Percentiles rank a stretch among this genome's conserved stretches.
phyloP scores from a whole-genome alignment of 73 alveolate genomes.

The Blepharisma japonicum region DNA sequence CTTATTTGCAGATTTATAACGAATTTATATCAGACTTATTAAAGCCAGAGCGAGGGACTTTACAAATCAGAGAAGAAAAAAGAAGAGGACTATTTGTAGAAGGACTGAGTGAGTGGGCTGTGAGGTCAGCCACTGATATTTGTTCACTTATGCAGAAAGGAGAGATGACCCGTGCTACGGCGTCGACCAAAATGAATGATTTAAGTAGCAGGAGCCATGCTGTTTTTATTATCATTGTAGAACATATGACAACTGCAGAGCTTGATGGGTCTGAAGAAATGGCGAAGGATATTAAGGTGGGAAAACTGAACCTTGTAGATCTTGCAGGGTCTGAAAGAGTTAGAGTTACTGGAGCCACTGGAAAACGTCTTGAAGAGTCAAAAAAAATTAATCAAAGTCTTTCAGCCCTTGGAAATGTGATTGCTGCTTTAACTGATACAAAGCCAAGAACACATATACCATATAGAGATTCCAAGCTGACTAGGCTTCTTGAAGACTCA shows the following conservation, averaged over 20 bases:
- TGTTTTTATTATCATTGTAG: conserved; percentile 94
- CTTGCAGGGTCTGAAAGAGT: conserved; percentile 99
- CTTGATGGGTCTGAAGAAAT: conserved; percentile 33
- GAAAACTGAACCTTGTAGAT: conserved; percentile 96
- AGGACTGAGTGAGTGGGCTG: conserved; percentile 99
- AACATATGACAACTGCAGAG: conserved; percentile 31
- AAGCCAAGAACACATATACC: conserved; percentile 92
- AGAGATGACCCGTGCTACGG: conserved; percentile 92
- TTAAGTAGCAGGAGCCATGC: conserved; percentile 97
- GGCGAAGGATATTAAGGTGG: conserved; percentile 78
- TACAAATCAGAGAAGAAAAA: conserved; percentile 80
- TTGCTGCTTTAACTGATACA: conserved; percentile 97
- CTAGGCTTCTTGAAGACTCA: conserved; percentile 95
- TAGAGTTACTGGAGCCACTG: conserved; percentile 98
- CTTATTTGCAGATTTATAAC: conserved; percentile 94
- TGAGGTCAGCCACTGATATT: conserved; percentile 94
- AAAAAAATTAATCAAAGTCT: conserved; percentile 98
- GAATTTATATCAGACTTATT: conserved; percentile 96
- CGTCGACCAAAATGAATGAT: conserved; percentile 98
- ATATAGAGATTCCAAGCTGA: conserved; percentile 97
- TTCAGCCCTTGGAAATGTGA: conserved; percentile 99
- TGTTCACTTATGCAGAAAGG: conserved; percentile 94
- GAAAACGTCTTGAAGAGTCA: conserved; percentile 97
- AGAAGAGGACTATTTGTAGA: conserved; percentile 99
- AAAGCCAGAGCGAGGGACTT: conserved; percentile 90